Conservation (phyloP, 768 basidiomycete genomes). For the Termitomyces sp. region DNA sequence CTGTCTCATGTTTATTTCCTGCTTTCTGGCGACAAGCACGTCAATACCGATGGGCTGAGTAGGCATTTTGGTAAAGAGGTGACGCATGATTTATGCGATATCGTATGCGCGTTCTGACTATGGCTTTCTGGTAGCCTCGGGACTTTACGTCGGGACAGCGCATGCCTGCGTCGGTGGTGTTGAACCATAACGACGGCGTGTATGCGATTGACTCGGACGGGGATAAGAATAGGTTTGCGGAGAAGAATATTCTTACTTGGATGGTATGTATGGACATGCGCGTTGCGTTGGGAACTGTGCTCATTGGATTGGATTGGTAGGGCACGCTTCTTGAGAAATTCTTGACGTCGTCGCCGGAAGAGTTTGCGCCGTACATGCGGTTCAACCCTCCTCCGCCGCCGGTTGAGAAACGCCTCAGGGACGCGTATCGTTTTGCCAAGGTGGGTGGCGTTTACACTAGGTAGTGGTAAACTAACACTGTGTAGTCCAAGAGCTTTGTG, state of each 20-base stretch:
- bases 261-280: constrained; percentile 41
- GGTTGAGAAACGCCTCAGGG: constrained; percentile 31
- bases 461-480: not conserved
- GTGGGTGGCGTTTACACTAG: constrained; percentile 31
- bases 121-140: not conserved
- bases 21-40: constrained; percentile 63
- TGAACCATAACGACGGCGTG: constrained; percentile 61
- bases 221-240: constrained; percentile 31
- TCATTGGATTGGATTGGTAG: constrained; percentile 29
- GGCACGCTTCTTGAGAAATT: constrained; percentile 89
- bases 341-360: constrained; percentile 58
- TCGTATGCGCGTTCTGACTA: not conserved
- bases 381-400: constrained; percentile 23
- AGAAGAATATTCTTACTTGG: constrained; percentile 73
- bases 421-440: constrained; percentile 86
- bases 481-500: constrained; percentile 57
- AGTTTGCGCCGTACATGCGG: constrained; percentile 58
- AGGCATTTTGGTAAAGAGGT: constrained; percentile 57
- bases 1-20: constrained; percentile 87
- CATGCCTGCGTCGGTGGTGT: constrained; percentile 64
- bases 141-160: constrained; percentile 74
- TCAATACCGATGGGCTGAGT: constrained; percentile 62
- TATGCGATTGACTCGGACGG: constrained; percentile 63
- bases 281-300: not conserved
- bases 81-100: constrained; percentile 13